Base-by-base conservation (phyloP, 768 basidiomycete genomes). In the Cystofilobasidium capitatum region DNA sequence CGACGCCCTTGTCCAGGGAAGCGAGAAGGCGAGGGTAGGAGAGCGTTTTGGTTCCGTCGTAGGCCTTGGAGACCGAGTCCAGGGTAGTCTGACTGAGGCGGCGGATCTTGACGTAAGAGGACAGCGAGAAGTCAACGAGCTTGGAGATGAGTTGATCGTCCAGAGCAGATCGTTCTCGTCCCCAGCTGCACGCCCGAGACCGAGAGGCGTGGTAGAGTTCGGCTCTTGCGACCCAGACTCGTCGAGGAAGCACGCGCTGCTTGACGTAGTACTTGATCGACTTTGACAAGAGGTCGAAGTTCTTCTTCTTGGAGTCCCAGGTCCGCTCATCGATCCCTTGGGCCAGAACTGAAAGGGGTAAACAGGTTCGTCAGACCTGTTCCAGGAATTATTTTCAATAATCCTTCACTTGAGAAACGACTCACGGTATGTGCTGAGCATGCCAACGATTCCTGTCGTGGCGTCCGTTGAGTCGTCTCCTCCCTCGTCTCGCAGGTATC, bases 101-200 rank as follows among this genome's bases (percentile, higher is more conserved):
- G 60, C 83, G 84, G 44, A 84, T 83, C 69, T 79, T 85, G 72
- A 84, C 88, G 73, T 91, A 91, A 4, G 85, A 86, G 0, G 89
- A 91, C 29, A 91, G 78, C 44, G 88, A 87, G 44, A 90, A 77
- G 71, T 88, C 87, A 13, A 85, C 80, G 24, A 91, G 76, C 73
- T 88, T 87, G 8, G 78, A 74, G 9, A 91, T 78, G 26, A 91
- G 78, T 68, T 77, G 78, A 74, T 90, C 88, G 69, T 90, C 88
- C n/a, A 88, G 79, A 39, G 80, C 82, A 12, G 86, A 86, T 35
- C 89, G 84, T 47, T 82, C 81, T 54, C 89, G 86, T 75, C 87
- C 88, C 59, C 88, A 74, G 1, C 86, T 81, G 71, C 88, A 85
- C 81, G 89, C 84, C 73, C 88, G 88, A 40, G 89, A 78, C 35